Percentiles rank a stretch among this genome's conserved stretches.
Conservation (phyloP, 169 alveolate genomes). For the Cryptosporidium sp. region DNA sequence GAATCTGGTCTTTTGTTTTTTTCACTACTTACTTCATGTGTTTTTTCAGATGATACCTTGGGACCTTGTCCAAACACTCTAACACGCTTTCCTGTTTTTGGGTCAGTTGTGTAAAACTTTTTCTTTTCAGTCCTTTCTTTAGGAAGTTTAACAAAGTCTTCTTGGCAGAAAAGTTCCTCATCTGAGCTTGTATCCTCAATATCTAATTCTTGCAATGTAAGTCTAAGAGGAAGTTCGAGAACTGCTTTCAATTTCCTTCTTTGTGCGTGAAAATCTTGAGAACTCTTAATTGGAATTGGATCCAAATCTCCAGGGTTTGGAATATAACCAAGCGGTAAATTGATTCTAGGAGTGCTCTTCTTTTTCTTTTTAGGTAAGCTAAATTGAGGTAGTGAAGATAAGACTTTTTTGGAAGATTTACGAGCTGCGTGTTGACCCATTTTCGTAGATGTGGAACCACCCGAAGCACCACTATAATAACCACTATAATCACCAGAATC, state of each 20-base stretch:
- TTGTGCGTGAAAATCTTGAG: not conserved
- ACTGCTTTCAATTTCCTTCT: not conserved
- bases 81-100: not conserved
- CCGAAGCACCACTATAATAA: too few species aligned
- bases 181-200: constrained; percentile 10
- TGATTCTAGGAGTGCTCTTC: not conserved
- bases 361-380: not conserved
- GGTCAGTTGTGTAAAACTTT: not conserved
- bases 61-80: not conserved
- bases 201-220: not conserved
- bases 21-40: not conserved
- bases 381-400: not conserved
- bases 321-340: not conserved
- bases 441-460: too few species aligned
- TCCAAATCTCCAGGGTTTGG: not conserved
- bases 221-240: not conserved
- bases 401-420: too few species aligned
- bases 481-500: too few species aligned
- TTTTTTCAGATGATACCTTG: not conserved
- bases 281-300: not conserved
- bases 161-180: not conserved
- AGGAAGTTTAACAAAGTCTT: not conserved
- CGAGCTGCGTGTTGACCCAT: too few species aligned
- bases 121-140: not conserved
- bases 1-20: too few species aligned